phyloP scores from a whole-genome alignment of 352 stramenopile species.

The Globisporangium rhizosaccharum region DNA sequence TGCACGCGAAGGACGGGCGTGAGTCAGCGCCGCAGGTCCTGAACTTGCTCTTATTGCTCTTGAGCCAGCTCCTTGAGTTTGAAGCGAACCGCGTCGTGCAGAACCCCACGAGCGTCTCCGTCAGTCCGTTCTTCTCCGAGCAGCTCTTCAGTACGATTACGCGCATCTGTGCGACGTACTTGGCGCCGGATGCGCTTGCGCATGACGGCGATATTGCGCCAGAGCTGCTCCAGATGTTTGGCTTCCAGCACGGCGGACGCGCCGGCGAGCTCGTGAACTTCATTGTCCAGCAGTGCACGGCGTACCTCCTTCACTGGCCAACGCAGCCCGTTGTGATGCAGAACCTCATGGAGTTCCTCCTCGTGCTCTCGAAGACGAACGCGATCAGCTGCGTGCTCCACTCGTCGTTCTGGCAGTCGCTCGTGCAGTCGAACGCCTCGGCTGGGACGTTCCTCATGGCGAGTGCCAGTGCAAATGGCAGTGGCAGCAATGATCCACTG shows the following conservation, averaged over 20 bases:
- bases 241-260: slow-evolving; percentile 42
- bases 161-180: slow-evolving; percentile 69
- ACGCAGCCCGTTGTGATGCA: slow-evolving; percentile 81
- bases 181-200: slow-evolving; percentile 42
- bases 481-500: slow-evolving; percentile 22
- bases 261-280: slow-evolving; percentile 63
- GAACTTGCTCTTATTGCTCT: slow-evolving; percentile 58
- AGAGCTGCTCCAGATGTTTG: slow-evolving; percentile 60
- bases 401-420: slow-evolving; percentile 57
- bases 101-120: slow-evolving; percentile 41
- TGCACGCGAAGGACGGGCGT: slow-evolving; percentile 14
- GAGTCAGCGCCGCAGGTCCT: slow-evolving; percentile 30
- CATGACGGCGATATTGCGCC: slow-evolving; percentile 35
- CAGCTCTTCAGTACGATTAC: slow-evolving; percentile 68
- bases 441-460: slow-evolving; percentile 49
- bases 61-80: slow-evolving; percentile 68
- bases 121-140: slow-evolving; percentile 83
- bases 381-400: slow-evolving; percentile 53
- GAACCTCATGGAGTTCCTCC: slow-evolving; percentile 72
- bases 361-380: slow-evolving; percentile 60
- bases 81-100: slow-evolving; percentile 52
- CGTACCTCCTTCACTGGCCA: slow-evolving; percentile 78
- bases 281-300: slow-evolving; percentile 53
- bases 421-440: slow-evolving; percentile 67
- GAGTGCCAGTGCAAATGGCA: background rate